phyloP scores from a whole-genome alignment of 2,329 filamentous ascomycete genomes.

The Aciculosporium take region DNA sequence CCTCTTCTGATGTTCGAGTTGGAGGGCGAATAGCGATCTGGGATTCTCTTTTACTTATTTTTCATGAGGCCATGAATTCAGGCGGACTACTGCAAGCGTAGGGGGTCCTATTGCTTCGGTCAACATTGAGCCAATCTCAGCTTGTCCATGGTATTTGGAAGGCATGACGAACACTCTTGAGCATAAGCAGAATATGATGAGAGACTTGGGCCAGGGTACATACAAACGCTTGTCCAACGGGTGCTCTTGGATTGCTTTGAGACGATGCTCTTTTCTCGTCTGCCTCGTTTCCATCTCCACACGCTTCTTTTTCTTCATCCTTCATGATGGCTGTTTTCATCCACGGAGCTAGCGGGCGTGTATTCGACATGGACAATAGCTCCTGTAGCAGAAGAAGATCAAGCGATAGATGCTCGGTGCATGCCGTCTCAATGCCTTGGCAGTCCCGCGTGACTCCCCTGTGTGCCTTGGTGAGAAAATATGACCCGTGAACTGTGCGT shows the following conservation, averaged over 20 bases:
- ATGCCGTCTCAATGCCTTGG: not conserved
- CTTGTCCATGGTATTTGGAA: slow-evolving; percentile 3
- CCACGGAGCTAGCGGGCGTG: not conserved
- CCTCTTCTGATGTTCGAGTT: not conserved
- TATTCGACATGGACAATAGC: not conserved
- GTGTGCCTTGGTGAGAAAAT: not conserved
- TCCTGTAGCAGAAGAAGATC: not conserved
- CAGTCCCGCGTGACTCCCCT: not conserved
- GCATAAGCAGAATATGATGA: slow-evolving; percentile 3
- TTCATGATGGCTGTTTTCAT: not conserved
- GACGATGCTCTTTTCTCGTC: not conserved
- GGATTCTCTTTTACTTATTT: slow-evolving; percentile 10
- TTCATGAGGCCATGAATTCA: slow-evolving; percentile 18
- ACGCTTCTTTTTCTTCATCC: too few species aligned
- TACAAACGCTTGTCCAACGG: slow-evolving; percentile 3
- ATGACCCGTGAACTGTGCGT: not conserved
- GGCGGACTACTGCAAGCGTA: slow-evolving; percentile 2
- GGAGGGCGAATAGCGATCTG: slow-evolving; percentile 16
- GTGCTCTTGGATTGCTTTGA: not conserved
- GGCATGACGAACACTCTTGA: slow-evolving; percentile 6
- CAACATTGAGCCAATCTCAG: not conserved
- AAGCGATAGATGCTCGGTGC: not conserved
- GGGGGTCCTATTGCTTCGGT: slow-evolving; percentile 3
- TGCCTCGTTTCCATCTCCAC: not conserved
- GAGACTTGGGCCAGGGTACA: slow-evolving; percentile 4